These are phyloP conservation scores for Trichomonas gallinae DNA, from an alignment of 208 protist species.

Conservation along the genomic window DNA sequence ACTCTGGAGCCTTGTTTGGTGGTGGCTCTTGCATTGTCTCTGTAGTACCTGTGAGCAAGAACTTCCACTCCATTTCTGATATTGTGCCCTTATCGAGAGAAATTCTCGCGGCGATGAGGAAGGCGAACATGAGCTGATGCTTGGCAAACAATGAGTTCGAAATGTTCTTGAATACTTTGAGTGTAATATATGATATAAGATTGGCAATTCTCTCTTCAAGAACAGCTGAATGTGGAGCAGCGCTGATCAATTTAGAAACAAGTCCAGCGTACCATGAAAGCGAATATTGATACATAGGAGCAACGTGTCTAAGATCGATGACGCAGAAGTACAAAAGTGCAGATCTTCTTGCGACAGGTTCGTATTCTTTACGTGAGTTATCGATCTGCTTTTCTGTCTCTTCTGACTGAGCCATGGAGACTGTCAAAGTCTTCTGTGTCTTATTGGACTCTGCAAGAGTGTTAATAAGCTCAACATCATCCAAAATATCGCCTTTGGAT, in stretches of 20 bases:
- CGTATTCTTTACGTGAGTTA: conserved; percentile 74
- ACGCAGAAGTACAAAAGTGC: conserved; percentile 90
- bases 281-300: conserved; percentile 68
- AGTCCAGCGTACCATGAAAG: conserved; percentile 72
- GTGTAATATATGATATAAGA: conserved; percentile 77
- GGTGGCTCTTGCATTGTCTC: neutral
- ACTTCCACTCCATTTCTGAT: conserved; percentile 35
- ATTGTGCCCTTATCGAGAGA: conserved; percentile 52
- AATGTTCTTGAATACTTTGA: conserved; percentile 81
- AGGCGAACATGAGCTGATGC: conserved; percentile 92
- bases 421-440: conserved; percentile 64
- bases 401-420: conserved; percentile 69
- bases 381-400: conserved; percentile 85
- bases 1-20: neutral
- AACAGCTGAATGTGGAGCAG: conserved; percentile 33
- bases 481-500: conserved; percentile 75
- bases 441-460: conserved; percentile 78
- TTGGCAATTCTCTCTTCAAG: conserved; percentile 62
- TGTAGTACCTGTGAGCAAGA: conserved; percentile 23
- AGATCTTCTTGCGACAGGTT: conserved; percentile 71
- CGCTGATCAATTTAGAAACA: conserved; percentile 53
- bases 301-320: conserved; percentile 69
- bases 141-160: conserved; percentile 89
- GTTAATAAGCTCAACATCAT: conserved; percentile 89
- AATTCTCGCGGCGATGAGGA: conserved; percentile 63